A percentile compares a stretch with the other conserved stretches of the same genome.
Conservation (phyloP, 495 filamentous ascomycete species). For the Podospora conica region DNA sequence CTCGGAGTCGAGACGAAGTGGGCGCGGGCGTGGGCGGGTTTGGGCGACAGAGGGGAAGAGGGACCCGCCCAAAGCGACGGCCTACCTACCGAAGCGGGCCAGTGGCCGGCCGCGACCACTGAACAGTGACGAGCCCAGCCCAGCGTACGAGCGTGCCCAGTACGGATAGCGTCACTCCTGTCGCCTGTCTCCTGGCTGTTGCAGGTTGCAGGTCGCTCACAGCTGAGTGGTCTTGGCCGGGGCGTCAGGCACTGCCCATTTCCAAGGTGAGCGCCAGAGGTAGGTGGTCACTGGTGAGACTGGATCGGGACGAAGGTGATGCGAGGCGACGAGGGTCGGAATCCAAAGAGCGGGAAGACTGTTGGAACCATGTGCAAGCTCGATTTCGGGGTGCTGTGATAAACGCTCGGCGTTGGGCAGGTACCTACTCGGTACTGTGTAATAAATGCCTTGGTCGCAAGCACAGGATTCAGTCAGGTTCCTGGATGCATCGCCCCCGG, state of each 20-base stretch:
- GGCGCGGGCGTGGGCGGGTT: constrained; percentile 6
- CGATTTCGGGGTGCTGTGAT: background rate
- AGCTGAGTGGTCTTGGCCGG: no score
- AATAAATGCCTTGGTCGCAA: background rate
- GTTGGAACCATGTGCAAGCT: no score
- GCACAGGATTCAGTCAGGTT: no score
- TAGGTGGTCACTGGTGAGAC: background rate
- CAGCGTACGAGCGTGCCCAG: no score
- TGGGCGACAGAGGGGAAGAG: constrained; percentile 13
- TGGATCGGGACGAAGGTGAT: background rate
- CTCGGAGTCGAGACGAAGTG: constrained; percentile 2
- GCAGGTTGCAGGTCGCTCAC: background rate
- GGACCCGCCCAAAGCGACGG: constrained; percentile 10
- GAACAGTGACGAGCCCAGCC: background rate
- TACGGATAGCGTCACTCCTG: background rate
- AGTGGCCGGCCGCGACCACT: no score
- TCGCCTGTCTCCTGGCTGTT: background rate
- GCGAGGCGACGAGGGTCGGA: background rate
- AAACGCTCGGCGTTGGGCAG: no score
- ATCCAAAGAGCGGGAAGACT: no score
- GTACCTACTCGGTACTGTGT: no score
- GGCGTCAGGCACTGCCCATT: background rate
- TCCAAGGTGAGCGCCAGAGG: background rate
- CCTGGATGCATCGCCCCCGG: no score
- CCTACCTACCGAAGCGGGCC: constrained; percentile 6